Percentiles rank a stretch among this genome's conserved stretches.
phyloP scores from a whole-genome alignment of 306 rosid species.

The Trichosanthes cucumerina region DNA sequence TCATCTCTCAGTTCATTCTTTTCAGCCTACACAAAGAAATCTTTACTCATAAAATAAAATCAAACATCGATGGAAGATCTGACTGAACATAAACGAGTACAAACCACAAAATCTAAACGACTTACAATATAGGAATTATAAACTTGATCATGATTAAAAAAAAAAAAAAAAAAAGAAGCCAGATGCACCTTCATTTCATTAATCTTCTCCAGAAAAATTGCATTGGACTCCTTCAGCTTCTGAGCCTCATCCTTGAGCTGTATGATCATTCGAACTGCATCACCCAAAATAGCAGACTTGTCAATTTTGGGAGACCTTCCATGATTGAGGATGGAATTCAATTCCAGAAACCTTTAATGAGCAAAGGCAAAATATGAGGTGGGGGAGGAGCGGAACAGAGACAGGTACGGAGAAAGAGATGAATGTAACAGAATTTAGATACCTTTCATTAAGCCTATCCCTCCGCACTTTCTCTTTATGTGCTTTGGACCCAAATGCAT shows the following conservation, averaged over 20 bases:
- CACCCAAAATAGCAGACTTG: conserved; percentile 63
- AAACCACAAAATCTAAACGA: neutral
- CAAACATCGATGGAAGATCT: neutral
- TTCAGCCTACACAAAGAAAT: conserved; percentile 46
- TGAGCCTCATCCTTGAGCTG: conserved; percentile 57
- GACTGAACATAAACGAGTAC: neutral
- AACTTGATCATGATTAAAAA: neutral
- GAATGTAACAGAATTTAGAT: conserved; percentile 11
- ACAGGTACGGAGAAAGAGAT: conserved; percentile 11
- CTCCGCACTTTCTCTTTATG: conserved; percentile 85
- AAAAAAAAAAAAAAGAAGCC: neutral
- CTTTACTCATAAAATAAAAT: neutral
- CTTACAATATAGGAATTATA: neutral
- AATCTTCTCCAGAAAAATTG: conserved; percentile 43
- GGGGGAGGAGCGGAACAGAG: conserved; percentile 16
- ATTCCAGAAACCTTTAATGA: conserved; percentile 62
- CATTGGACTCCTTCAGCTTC: conserved; percentile 51
- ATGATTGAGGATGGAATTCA: conserved; percentile 73
- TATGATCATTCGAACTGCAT: conserved; percentile 50
- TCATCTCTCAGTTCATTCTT: conserved; percentile 91
- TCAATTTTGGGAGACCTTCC: conserved; percentile 71
- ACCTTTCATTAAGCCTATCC: conserved; percentile 88
- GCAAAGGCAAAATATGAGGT: conserved; percentile 26
- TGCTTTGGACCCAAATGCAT: conserved; percentile 58
- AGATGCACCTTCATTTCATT: conserved; percentile 66